Evolutionary conservation across 2,329 filamentous ascomycete species (phyloP), one percentile per base, ranked within the genome.

Genomic region (Didymella keratinophila): DNA sequence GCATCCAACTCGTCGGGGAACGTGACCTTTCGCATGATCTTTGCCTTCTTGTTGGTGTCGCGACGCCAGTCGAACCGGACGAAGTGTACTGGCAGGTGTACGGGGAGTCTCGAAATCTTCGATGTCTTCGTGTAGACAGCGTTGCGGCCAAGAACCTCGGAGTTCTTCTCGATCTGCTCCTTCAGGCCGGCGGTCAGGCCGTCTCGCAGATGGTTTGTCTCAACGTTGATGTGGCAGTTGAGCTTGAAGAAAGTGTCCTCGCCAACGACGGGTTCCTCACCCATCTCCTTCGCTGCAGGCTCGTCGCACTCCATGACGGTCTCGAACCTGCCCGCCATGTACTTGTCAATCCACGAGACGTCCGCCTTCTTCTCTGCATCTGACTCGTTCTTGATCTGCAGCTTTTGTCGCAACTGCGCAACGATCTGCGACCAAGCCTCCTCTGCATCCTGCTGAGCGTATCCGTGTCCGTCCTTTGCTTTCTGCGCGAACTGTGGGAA

Each of bases 1-100:
- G 92, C 87, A 71, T 99, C 95, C 32, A 99, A 82, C 78, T 99
- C 95, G 49, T 91, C 88, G 7, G 94, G 94, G 75, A 99, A 99
- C 0, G 92, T 94, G 56, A 99, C 95, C 80, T 98, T 99, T 75
- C 93, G 91, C 91, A 99, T 94, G 70, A 99, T 99, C 84, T 99
- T 99, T 66, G 94, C 93, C 84, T 99, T 99, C 83, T 98, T 98
- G 78, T 96, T 90, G 3, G 92, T 93, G 67, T 96, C 92, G 45
- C 90, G 88, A 74, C 96, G 94, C 95, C 95, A 99, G 82, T 94
- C 97, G 81, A 99, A 99, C 64, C 95, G 92, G 56, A 99, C 91
- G 76, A 99, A 97, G 78, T 99, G 95, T 4, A 99, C 92, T 0
- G 95, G 95, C 43, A 99, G 84, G 76, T 99, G 97, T 78, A 97